phyloP scores from a whole-genome alignment of 2,329 filamentous ascomycete genomes.

The Neonectria coccinea region DNA sequence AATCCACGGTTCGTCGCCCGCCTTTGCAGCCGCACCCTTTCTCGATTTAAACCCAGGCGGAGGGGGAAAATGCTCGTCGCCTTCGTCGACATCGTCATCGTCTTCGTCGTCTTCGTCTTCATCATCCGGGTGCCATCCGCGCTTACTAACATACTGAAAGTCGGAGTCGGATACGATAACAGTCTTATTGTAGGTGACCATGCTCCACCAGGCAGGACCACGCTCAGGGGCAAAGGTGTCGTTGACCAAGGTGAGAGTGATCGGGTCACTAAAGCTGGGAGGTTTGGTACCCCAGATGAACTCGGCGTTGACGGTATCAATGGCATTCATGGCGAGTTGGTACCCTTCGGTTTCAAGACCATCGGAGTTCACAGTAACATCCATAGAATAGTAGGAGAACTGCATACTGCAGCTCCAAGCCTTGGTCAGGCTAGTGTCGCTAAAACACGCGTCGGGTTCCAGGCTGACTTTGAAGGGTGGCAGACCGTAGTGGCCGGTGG shows the following conservation, averaged over 20 bases:
- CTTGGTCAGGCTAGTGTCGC: conserved; percentile 63
- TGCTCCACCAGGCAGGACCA: conserved; percentile 68
- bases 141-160: conserved; percentile 49
- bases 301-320: conserved; percentile 54
- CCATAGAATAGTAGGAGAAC: conserved; percentile 58
- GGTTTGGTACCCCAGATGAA: conserved; percentile 68
- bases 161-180: conserved; percentile 62
- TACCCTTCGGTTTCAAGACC: conserved; percentile 54
- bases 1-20: conserved; percentile 68
- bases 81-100: conserved; percentile 31
- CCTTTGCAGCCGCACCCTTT: conserved; percentile 46
- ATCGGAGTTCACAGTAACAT: conserved; percentile 49
- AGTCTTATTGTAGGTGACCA: conserved; percentile 66
- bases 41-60: conserved; percentile 44
- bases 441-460: conserved; percentile 67
- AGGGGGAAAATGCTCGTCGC: conserved; percentile 29
- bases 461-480: conserved; percentile 64
- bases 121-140: conserved; percentile 30
- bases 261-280: conserved; percentile 55
- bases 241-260: conserved; percentile 60
- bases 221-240: conserved; percentile 61
- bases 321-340: conserved; percentile 52
- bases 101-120: conserved; percentile 28
- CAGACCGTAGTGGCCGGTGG: conserved; percentile 67
- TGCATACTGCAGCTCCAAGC: conserved; percentile 74